Evolutionary conservation across 2,329 filamentous ascomycete genomes (phyloP).

Genomic region (Pyricularia grisea): DNA sequence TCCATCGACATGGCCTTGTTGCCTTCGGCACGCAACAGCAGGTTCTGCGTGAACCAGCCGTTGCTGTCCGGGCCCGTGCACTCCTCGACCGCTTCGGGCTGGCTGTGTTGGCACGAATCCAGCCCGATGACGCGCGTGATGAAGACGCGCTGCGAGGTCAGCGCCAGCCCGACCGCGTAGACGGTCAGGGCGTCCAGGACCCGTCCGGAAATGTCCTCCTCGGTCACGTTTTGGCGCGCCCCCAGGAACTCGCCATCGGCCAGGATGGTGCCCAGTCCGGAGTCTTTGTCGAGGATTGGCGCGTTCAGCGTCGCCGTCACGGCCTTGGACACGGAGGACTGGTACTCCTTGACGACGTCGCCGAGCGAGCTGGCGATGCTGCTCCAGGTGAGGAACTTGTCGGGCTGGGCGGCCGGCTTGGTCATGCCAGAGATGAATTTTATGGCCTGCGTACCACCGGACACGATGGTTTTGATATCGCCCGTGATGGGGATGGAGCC

Average conservation of each 20-base stretch:
- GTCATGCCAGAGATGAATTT: too few species aligned
- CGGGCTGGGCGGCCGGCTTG: neutral
- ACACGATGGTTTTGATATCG: neutral
- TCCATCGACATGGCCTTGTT: too few species aligned
- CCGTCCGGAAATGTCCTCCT: neutral
- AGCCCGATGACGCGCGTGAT: neutral
- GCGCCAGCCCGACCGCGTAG: neutral
- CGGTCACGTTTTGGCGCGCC: neutral
- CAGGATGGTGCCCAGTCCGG: neutral
- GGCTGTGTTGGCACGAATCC: neutral
- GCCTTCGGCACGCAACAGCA: too few species aligned
- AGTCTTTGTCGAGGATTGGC: neutral
- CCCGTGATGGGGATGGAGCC: too few species aligned
- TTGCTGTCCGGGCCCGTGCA: too few species aligned
- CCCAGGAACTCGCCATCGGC: neutral
- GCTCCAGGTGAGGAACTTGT: neutral
- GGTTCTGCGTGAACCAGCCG: too few species aligned
- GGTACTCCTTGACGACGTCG: neutral
- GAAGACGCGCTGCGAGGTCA: neutral
- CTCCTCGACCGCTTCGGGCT: too few species aligned
- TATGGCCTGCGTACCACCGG: too few species aligned
- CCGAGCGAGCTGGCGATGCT: neutral
- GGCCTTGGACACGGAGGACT: neutral
- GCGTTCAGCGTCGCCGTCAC: neutral
- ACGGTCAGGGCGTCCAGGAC: neutral